Conservation (phyloP, 2,329 filamentous ascomycete genomes). For the Colletotrichum spinosum region DNA sequence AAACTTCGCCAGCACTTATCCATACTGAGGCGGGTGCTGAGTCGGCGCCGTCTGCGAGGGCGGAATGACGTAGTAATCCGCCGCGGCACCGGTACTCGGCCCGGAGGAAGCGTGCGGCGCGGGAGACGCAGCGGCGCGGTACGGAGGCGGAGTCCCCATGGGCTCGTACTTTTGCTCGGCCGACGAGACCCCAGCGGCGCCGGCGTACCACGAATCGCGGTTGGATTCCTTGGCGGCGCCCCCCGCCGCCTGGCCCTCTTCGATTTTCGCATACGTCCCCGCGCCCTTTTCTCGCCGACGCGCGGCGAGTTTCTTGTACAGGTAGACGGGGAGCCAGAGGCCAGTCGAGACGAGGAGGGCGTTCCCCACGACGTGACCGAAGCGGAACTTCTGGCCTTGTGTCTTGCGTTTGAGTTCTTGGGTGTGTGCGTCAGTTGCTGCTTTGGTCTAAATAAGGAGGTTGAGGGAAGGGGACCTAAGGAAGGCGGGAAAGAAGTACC, state of each 20-base stretch:
- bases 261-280: conserved; percentile 36
- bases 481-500: conserved; percentile 1
- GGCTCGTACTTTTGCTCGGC: conserved; percentile 27
- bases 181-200: background rate
- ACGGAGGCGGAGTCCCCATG: conserved; percentile 13
- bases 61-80: conserved; percentile 28
- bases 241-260: conserved; percentile 26
- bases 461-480: background rate
- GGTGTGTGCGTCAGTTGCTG: conserved; percentile 1
- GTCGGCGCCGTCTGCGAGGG: conserved; percentile 26
- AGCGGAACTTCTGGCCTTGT: conserved; percentile 34
- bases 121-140: conserved; percentile 14
- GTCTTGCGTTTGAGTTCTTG: conserved; percentile 35
- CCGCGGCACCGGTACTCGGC: conserved; percentile 15
- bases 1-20: background rate
- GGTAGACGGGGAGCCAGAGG: conserved; percentile 40
- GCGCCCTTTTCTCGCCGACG: conserved; percentile 2
- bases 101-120: background rate
- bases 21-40: conserved; percentile 29
- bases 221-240: background rate
- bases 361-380: conserved; percentile 27
- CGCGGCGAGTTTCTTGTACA: conserved; percentile 41
- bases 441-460: background rate
- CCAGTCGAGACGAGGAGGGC: conserved; percentile 36
- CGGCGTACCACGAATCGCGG: conserved; percentile 29